Percentiles rank a stretch among this genome's conserved stretches.
phyloP scores from a whole-genome alignment of 768 basidiomycete genomes.

The Suillus cothurnatus region DNA sequence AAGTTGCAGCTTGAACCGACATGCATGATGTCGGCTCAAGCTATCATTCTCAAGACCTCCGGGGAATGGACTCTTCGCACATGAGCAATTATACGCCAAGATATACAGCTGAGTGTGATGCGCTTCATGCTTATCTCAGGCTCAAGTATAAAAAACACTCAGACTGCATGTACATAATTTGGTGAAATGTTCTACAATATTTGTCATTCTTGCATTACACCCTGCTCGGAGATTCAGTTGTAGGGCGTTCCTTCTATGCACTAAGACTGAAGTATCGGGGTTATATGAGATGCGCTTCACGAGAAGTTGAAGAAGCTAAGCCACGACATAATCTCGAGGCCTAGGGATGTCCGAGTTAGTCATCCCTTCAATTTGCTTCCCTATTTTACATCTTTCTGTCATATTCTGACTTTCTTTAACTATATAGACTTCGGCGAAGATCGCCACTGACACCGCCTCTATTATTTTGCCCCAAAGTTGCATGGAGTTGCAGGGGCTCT shows the following conservation, averaged over 20 bases:
- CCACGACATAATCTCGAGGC: neutral
- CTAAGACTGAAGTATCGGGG: neutral
- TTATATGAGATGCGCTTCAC: neutral
- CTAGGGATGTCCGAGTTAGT: neutral
- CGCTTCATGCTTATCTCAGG: neutral
- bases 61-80: neutral
- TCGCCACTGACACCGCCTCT: neutral
- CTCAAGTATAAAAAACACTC: neutral
- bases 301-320: neutral
- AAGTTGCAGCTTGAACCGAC: neutral
- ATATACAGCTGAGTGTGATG: too few relatives aligned
- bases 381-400: neutral
- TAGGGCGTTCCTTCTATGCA: neutral
- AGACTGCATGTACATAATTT: neutral
- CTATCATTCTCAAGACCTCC: neutral
- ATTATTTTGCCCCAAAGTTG: neutral
- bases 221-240: neutral
- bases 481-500: neutral
- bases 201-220: neutral
- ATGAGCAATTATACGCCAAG: neutral
- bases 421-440: neutral
- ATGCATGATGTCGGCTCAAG: neutral
- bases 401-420: neutral
- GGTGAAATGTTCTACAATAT: neutral
- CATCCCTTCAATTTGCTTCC: neutral